Evolutionary conservation across 2,329 filamentous ascomycete genomes (phyloP).

Genomic region (Pseudofabraea citricarpa): DNA sequence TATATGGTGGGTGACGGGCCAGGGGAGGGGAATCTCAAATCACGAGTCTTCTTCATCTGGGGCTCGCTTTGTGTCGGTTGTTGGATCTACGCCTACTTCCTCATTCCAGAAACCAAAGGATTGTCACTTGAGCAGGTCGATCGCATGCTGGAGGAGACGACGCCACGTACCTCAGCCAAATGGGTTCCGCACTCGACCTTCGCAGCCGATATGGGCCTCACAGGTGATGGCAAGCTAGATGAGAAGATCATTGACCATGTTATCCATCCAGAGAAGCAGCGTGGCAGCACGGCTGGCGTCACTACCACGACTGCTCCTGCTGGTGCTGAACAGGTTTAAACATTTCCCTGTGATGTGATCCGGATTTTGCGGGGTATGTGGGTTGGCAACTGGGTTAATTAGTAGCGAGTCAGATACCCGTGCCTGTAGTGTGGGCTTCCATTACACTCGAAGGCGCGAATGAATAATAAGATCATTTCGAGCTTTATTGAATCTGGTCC

Average conservation of each 20-base stretch:
- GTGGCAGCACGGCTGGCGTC: background rate
- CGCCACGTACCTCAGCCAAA: conserved; percentile 31
- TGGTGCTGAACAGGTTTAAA: too few species aligned
- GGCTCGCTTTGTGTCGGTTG: conserved; percentile 50
- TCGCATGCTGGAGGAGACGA: conserved; percentile 49
- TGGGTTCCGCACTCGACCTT: conserved; percentile 25
- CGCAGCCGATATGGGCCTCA: conserved; percentile 17
- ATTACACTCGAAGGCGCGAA: too few species aligned
- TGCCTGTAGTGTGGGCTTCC: too few species aligned
- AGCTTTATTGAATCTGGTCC: too few species aligned
- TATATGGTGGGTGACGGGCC: conserved; percentile 60
- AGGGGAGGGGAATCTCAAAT: conserved; percentile 34
- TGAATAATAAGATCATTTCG: too few species aligned
- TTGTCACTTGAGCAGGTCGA: conserved; percentile 71
- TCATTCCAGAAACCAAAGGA: conserved; percentile 71
- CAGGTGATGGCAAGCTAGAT: conserved; percentile 3
- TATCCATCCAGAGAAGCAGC: background rate
- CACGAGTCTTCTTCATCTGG: conserved; percentile 50
- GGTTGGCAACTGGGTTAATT: too few species aligned
- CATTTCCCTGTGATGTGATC: too few species aligned
- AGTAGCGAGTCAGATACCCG: too few species aligned
- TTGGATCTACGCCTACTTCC: conserved; percentile 51
- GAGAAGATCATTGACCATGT: conserved; percentile 2
- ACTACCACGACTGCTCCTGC: too few species aligned
- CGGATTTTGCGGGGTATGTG: too few species aligned